Base-by-base conservation (phyloP, 768 basidiomycete species). In the Trametopsis cervina region DNA sequence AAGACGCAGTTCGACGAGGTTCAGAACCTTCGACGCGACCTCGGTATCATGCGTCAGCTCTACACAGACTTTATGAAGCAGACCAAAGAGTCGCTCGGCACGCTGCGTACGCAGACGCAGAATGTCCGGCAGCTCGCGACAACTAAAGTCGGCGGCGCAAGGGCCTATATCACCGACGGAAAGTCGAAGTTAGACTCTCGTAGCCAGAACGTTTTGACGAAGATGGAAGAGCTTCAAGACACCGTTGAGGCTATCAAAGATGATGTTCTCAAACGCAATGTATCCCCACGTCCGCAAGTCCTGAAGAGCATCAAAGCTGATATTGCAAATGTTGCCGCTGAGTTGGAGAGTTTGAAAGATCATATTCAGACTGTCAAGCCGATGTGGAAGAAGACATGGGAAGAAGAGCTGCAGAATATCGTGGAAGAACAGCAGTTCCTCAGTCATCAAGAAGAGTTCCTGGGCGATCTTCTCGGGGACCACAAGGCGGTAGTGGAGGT, bases 381-480 rank as follows among this genome's bases (percentile, higher is more conserved):
- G 37, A 90, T 89, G 78, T 99, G 95, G 95, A 89, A 94, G 74
- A 92, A 94, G 76, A 97, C 93, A 17, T 99, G 95, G 95, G 88
- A 89, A 60, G 83, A 90, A 61, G 95, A 99, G 69, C 64, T 99
- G 62, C 87, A 91, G 72, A 90, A 91, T 55, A 93, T 99, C 47
- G 87, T 97, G 49, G 93, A 96, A 63, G 95, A 99, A 64, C 94
- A 99, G 63, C 89, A 93, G 57, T 88, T 96, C 71, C 69, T 97
- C 51, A 81, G 79, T 6, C 89, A 96, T 60, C 94, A 97, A 64
- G 89, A 94, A 62, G 91, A 93, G 64, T 79, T 99, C 63, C 71
- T 95, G 49, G 72, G 71, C 42, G 95, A 99, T 60, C 71, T 99
- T 21, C 68, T 88, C 54, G 93, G 93, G 60, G 95, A 99, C 61